phyloP scores from a whole-genome alignment of 2,329 filamentous ascomycete genomes.

The Exophiala sp. region DNA sequence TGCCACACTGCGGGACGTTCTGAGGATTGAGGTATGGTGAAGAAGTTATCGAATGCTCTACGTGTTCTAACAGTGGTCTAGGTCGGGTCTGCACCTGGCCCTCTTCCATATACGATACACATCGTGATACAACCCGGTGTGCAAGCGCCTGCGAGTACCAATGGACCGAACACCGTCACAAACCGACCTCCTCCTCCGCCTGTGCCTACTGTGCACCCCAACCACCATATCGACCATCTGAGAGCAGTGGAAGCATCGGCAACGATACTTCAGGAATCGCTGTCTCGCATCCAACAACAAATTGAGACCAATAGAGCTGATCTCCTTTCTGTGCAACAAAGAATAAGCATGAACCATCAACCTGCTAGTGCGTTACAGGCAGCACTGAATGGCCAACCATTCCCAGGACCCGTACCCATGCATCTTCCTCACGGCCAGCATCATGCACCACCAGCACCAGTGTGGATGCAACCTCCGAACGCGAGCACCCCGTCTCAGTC shows the following conservation, averaged over 20 bases:
- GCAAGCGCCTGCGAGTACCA: neutral
- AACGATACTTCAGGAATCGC: slow-evolving; percentile 16
- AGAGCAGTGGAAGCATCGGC: slow-evolving; percentile 6
- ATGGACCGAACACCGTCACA: neutral
- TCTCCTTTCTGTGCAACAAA: slow-evolving; percentile 18
- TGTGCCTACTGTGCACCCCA: neutral
- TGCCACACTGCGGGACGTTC: slow-evolving; percentile 47
- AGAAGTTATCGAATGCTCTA: neutral
- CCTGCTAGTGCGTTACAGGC: neutral
- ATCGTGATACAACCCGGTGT: slow-evolving; percentile 22
- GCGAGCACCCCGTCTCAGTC: too few relatives aligned
- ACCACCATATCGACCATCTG: slow-evolving; percentile 3
- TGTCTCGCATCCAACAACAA: slow-evolving; percentile 20
- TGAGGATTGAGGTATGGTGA: slow-evolving; percentile 50
- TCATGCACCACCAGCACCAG: neutral
- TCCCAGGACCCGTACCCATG: neutral
- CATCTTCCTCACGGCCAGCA: neutral
- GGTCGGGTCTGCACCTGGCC: slow-evolving; percentile 10
- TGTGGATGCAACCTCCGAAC: neutral
- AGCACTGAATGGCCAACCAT: neutral
- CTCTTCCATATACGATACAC: slow-evolving; percentile 25
- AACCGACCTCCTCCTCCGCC: neutral
- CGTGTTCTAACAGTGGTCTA: neutral
- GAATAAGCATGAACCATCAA: slow-evolving; percentile 19
- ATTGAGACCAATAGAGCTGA: slow-evolving; percentile 22